Base-by-base conservation (phyloP, 1,284 basidiomycete genomes). In the Porogramme epimiltina region DNA sequence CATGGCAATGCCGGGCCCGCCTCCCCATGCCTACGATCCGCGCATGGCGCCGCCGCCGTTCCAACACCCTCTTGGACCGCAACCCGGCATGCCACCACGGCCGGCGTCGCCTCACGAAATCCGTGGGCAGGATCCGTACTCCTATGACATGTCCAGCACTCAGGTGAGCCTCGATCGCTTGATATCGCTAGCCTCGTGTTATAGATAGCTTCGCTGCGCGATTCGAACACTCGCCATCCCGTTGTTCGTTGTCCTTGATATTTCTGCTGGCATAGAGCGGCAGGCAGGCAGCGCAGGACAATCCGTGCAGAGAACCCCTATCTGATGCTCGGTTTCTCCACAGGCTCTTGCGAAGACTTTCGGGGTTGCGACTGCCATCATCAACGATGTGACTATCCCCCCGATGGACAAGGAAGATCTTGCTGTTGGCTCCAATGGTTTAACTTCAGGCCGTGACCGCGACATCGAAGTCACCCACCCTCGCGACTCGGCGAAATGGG, bases 331-430 rank as follows among this genome's bases (percentile, higher is more conserved):
- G 13, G 8, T 31, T 13, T n/a, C 15, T 49, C 16, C 31, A n/a
- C 56, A 84, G 76, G 80, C 87, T 13, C 77, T 91, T 37, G 89
- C 85, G 43, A 88, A 85, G 70, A 85, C 78, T 62, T 91, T 91
- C 63, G 89, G 89, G 49, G 89, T 91, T 23, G 80, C 85, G 45
- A 73, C 80, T 20, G 76, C 78, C 33, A 89, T 91, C 55, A 80
- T 89, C 48, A 80, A 73, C 55, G 83, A 83, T 56, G 74, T 87
- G 54, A 78, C 79, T 49, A 71, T 87, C 40, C 72, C 70, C 31
- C 71, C 74, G n/a, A 61, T 66, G 11, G 85, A 87, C 64, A 82
- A 70, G 59, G 88, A 91, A 63, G 88, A 90, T 64, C 75, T 91
- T 6, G 85, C 86, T 2, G 84, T 90, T 24, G 89, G 87, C 33